Base-by-base conservation (phyloP, 2,329 filamentous ascomycete genomes). In the Domatiomyces globalis region DNA sequence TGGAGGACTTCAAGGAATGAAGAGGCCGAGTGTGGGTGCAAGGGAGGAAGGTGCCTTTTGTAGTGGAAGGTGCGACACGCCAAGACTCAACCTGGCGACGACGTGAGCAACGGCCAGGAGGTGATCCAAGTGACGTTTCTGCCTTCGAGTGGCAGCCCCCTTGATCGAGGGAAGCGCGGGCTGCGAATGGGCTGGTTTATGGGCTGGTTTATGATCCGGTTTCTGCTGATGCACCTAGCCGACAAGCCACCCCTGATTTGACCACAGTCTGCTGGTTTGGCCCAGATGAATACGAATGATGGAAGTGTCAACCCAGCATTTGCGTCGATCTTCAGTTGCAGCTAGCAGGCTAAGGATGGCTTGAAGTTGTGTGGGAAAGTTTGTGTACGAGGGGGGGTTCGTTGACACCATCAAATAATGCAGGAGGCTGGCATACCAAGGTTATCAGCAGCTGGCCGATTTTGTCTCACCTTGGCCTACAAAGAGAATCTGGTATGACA, bases 131-230 rank as follows among this genome's bases (percentile, higher is more conserved):
- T 39, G 33, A 39, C 12, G 33, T 10, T 5, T 10, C 33, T 15
- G 15, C 33, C 33, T 39, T 39, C 15, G 33, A 15, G 10, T 12
- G 33, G 12, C 33, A 15, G 33, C 10, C 4, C 10, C 4, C 33
- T 39, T 15, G 33, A 15, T 39, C 33, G 15, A 39, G 33, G 10
- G 2, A 39, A 39, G 8, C 33, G 15, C 33, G 15, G 33, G 33
- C 15, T 39, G 12, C 33, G 12, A 50, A 55, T 25, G 53, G 53
- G 20, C 45, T 55, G 15, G 45, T 46, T 9, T 52, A 55, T 25
- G 53, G 53, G 20, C 45, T 55, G 15, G 45, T 46, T 9, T 52
- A 50, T 43, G 53, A 55, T 51, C 39, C 53, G 17, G 43, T 50
- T 33, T 53, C 53, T 44, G 33, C 12, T 39, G 33, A 15, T 39